A percentile compares a stretch with the other conserved stretches of the same genome.
These are phyloP conservation scores for Opeltia flavorubescens DNA, from an alignment of 495 filamentous ascomycete species.

Conservation along the genomic window DNA sequence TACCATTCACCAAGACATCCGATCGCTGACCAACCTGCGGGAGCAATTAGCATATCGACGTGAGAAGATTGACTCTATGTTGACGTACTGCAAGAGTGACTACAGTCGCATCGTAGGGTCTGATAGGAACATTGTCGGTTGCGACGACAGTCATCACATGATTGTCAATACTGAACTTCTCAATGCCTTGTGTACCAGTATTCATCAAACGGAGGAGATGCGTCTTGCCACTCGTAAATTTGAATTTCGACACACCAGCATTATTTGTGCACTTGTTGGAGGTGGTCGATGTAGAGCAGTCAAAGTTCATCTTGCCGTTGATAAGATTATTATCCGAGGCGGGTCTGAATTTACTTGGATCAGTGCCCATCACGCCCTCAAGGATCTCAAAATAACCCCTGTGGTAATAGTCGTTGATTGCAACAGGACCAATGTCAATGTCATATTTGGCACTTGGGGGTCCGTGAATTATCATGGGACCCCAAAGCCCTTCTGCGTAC, in stretches of 20 bases:
- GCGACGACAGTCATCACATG: constrained; percentile 25
- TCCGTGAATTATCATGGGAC: constrained; percentile 45
- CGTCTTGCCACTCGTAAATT: constrained; percentile 29
- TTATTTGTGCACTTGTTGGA: constrained; percentile 19
- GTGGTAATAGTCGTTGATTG: constrained; percentile 29
- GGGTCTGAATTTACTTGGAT: neutral
- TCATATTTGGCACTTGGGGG: constrained; percentile 42
- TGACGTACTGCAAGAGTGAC: constrained; percentile 5
- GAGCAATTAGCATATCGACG: constrained; percentile 18
- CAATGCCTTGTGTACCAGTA: constrained; percentile 29
- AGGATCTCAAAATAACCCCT: constrained; percentile 15
- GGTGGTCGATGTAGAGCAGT: constrained; percentile 10
- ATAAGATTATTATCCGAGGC: constrained; percentile 23
- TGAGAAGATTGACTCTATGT: neutral
- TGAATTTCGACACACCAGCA: constrained; percentile 23
- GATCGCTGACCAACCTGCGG: constrained; percentile 23
- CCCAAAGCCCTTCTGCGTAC: constrained; percentile 31
- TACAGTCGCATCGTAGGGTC: constrained; percentile 20
- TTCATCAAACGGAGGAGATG: constrained; percentile 45
- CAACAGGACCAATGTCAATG: constrained; percentile 40
- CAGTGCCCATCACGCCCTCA: constrained; percentile 6
- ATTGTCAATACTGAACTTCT: constrained; percentile 26
- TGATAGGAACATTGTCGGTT: constrained; percentile 27
- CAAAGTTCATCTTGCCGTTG: constrained; percentile 22
- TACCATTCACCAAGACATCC: constrained; percentile 25